phyloP scores from a whole-genome alignment of 805 yeast genomes.

The Kazachstania africana region DNA sequence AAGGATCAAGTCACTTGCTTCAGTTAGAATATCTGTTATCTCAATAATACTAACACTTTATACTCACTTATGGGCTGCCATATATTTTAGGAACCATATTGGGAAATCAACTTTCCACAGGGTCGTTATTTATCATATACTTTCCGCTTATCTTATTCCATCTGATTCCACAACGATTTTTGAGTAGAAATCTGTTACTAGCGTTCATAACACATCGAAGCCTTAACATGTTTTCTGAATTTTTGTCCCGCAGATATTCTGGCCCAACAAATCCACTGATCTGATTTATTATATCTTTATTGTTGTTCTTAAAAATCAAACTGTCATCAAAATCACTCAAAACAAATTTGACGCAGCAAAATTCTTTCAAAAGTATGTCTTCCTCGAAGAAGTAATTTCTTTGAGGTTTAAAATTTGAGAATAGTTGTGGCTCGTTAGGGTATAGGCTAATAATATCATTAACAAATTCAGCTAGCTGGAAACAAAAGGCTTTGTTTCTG shows the following conservation, averaged over 20 bases:
- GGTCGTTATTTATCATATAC: too few relatives aligned
- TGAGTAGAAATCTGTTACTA: constrained; percentile 7
- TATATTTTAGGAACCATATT: too few relatives aligned
- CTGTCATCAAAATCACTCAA: constrained; percentile 11
- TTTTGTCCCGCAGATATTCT: constrained; percentile 1
- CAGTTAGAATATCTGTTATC: too few relatives aligned
- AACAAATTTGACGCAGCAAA: constrained; percentile 5
- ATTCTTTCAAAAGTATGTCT: constrained; percentile 9
- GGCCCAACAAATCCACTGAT: constrained; percentile 4
- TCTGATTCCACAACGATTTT: constrained; percentile 6
- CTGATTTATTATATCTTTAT: constrained; percentile 3
- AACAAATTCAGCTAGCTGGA: constrained; percentile 15
- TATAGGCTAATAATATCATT: constrained; percentile 13
- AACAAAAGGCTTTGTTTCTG: constrained; percentile 19
- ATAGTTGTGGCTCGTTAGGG: constrained; percentile 1
- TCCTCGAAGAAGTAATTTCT: constrained; percentile 9
- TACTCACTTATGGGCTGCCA: too few relatives aligned
- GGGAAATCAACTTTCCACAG: too few relatives aligned
- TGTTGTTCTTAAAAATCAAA: constrained; percentile 3
- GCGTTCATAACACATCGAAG: constrained; percentile 6
- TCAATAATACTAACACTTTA: too few relatives aligned
- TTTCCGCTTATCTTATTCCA: constrained; percentile 3
- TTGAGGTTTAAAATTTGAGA: constrained; percentile 4
- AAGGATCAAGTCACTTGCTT: too few relatives aligned
- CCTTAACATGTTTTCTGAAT: constrained; percentile 6